Evolutionary conservation across 2,329 filamentous ascomycete genomes (phyloP).

Genomic region (Colletotrichum sp.): DNA sequence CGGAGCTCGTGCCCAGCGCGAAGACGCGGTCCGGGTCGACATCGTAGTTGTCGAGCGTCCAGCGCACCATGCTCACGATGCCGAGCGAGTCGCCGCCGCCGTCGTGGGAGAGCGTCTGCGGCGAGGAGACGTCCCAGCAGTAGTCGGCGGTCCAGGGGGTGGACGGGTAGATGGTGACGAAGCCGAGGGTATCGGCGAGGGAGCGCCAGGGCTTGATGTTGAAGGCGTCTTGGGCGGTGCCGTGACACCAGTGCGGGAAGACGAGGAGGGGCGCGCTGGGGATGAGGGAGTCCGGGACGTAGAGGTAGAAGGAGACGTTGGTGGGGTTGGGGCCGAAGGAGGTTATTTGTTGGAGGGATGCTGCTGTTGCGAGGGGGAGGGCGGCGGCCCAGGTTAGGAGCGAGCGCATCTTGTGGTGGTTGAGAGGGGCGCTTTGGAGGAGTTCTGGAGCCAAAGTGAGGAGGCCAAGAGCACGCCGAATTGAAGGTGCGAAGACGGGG

Average conservation of each 20-base stretch:
- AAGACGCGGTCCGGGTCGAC: conserved; percentile 54
- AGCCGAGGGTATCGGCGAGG: conserved; percentile 57
- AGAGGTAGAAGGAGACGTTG: conserved; percentile 58
- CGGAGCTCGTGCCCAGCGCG: conserved; percentile 54
- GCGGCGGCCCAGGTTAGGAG: neutral
- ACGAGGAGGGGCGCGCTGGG: conserved; percentile 56
- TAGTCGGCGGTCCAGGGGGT: conserved; percentile 41
- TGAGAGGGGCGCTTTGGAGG: too few species aligned
- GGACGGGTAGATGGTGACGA: conserved; percentile 51
- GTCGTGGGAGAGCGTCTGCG: conserved; percentile 50
- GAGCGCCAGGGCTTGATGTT: conserved; percentile 55
- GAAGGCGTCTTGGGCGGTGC: conserved; percentile 55
- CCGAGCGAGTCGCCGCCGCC: conserved; percentile 56
- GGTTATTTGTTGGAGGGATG: conserved; percentile 14
- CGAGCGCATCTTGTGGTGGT: neutral
- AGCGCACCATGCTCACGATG: conserved; percentile 59
- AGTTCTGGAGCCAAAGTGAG: neutral
- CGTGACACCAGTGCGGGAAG: conserved; percentile 63
- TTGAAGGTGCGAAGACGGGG: neutral
- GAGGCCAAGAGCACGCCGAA: too few species aligned
- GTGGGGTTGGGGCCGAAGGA: conserved; percentile 51
- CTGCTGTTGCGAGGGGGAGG: conserved; percentile 9
- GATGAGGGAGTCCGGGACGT: conserved; percentile 46
- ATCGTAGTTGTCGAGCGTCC: conserved; percentile 49
- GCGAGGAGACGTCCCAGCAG: conserved; percentile 66